Evolutionary conservation across 306 rosid species (phyloP).

Genomic region (Lathyrus oleraceus): DNA sequence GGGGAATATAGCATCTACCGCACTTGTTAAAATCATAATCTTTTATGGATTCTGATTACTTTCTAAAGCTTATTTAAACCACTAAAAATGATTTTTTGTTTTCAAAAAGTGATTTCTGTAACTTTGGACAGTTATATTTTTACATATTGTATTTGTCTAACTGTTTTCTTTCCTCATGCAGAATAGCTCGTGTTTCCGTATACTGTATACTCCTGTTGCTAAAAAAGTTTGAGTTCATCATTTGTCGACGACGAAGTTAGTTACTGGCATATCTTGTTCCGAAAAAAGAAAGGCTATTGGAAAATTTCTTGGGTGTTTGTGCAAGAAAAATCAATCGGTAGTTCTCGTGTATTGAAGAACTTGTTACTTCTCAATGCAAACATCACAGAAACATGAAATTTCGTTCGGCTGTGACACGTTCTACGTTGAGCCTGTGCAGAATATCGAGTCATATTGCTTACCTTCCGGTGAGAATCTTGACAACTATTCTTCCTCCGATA

Average conservation of each 20-base stretch:
- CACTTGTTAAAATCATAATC: background rate
- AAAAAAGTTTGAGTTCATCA: background rate
- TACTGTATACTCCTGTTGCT: background rate
- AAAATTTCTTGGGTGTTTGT: background rate
- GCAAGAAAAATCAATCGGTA: constrained; percentile 20
- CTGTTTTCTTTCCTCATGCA: constrained; percentile 45
- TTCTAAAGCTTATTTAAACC: background rate
- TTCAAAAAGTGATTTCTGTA: no score
- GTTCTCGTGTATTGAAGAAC: constrained; percentile 27
- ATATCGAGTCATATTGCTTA: constrained; percentile 50
- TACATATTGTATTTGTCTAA: constrained; percentile 28
- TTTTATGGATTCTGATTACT: background rate
- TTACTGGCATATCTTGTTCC: background rate
- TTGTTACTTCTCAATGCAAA: constrained; percentile 52
- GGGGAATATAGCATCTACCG: background rate
- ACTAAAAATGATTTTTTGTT: background rate
- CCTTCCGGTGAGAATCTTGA: constrained; percentile 49
- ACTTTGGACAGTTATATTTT: background rate
- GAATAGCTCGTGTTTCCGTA: constrained; percentile 32
- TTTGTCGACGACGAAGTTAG: constrained; percentile 18
- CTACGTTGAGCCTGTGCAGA: constrained; percentile 51
- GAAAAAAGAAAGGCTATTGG: constrained; percentile 15
- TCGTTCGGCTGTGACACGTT: constrained; percentile 49
- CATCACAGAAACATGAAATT: constrained; percentile 51
- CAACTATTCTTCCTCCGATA: constrained; percentile 50